Evolutionary conservation across 805 yeast species (phyloP).

Genomic region (Lipomyces yamanashiensis): DNA sequence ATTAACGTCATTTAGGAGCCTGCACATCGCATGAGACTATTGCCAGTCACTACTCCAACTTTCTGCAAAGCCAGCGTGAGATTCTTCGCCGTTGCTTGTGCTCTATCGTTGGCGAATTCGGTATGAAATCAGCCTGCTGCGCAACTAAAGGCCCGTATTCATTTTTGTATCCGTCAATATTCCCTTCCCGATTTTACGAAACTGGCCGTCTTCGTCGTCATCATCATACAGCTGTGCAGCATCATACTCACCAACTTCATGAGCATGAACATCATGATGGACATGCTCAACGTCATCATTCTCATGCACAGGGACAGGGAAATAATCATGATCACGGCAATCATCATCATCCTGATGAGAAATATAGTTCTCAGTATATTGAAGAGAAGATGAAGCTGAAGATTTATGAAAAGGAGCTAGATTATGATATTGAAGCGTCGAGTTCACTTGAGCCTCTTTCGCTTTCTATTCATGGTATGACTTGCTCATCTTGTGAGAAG

Average conservation of each 20-base stretch:
- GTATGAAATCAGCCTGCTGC: constrained; percentile 12
- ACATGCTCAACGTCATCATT: background rate
- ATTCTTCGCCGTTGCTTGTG: constrained; percentile 26
- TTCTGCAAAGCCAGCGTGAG: constrained; percentile 16
- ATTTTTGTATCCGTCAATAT: constrained; percentile 1
- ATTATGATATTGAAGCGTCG: constrained; percentile 15
- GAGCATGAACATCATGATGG: background rate
- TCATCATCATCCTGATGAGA: constrained; percentile 9
- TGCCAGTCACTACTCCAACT: constrained; percentile 23
- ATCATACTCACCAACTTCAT: background rate
- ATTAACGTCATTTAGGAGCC: background rate
- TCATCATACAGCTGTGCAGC: no score
- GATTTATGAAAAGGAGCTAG: constrained; percentile 1
- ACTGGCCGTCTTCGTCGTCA: background rate
- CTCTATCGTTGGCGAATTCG: constrained; percentile 19
- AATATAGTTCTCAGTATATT: background rate
- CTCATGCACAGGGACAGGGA: background rate
- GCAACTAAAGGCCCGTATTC: constrained; percentile 9
- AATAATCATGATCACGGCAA: background rate
- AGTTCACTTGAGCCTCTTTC: constrained; percentile 8
- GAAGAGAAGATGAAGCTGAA: background rate
- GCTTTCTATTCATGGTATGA: constrained; percentile 28
- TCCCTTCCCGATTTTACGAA: background rate
- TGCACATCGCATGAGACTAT: constrained; percentile 22
- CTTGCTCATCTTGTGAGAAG: constrained; percentile 28